Evolutionary conservation across 331 rosid species (phyloP).

Genomic region (Arachis monticola): DNA sequence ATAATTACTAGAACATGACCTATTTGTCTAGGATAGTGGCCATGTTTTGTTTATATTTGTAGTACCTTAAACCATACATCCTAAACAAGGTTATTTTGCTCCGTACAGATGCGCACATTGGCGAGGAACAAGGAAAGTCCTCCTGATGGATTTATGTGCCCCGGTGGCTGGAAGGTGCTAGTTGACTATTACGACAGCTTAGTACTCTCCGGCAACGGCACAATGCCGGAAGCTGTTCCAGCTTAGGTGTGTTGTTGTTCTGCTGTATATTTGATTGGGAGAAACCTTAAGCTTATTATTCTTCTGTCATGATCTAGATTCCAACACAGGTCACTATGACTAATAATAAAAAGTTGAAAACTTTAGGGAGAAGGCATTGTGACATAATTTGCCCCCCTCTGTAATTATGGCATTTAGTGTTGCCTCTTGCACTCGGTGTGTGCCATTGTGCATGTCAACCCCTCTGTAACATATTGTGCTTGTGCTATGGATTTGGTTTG

Average conservation of each 20-base stretch:
- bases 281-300: slow-evolving; percentile 48
- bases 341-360: slow-evolving; percentile 45
- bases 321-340: slow-evolving; percentile 38
- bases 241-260: slow-evolving; percentile 55
- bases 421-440: slow-evolving; percentile 58
- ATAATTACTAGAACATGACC: background rate
- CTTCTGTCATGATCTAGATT: slow-evolving; percentile 48
- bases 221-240: slow-evolving; percentile 81
- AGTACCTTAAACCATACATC: slow-evolving; percentile 2
- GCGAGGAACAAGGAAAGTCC: slow-evolving; percentile 95
- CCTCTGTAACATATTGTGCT: slow-evolving; percentile 58
- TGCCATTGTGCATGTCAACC: slow-evolving; percentile 49
- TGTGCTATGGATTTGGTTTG: slow-evolving; percentile 40
- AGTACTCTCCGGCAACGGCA: slow-evolving; percentile 53
- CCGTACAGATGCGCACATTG: slow-evolving; percentile 85
- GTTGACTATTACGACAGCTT: slow-evolving; percentile 92
- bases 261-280: slow-evolving; percentile 52
- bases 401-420: slow-evolving; percentile 46
- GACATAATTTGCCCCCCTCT: slow-evolving; percentile 50
- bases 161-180: slow-evolving; percentile 94
- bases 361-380: slow-evolving; percentile 53
- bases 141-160: slow-evolving; percentile 99
- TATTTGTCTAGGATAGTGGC: background rate
- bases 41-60: background rate
- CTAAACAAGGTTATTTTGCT: background rate